Base-by-base conservation (phyloP, 805 yeast genomes). In the Zygoascus ofunaensis region DNA sequence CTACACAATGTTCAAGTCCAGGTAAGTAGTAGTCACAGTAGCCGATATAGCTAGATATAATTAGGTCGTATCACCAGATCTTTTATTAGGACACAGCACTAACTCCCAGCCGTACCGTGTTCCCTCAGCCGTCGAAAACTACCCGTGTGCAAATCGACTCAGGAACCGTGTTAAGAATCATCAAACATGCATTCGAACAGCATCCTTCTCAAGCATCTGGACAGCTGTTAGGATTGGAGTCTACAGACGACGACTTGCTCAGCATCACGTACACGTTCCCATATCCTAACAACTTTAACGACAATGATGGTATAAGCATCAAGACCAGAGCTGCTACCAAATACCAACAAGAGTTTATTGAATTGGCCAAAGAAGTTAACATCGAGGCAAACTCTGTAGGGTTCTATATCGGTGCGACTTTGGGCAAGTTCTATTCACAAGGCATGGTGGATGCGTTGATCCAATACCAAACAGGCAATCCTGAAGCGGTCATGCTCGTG, bases 351-450 rank as follows among this genome's bases (percentile, higher is more conserved):
- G 87, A 81, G 39, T 69, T 82, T 56, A 68, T 81, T 52, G 73
- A 76, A 36, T 74, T 76, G 48, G 72, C 85, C 50, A 75, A 71
- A 55, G 72, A 71, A 44, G 74, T 79, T 49, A 80, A 81, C 40
- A 70, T 76, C 48, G 89, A 87, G 38, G 70, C 77, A 36, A 83
- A 79, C 58, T 71, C 80, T 48, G 74, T 80, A 50, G 95, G 95
- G 28, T 86, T 89, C 87, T 86, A 83, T 66, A 76, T 84, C 58
- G 71, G 82, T 37, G 72, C 87, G 23, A 66, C 70, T 42, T 73
- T 82, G 34, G 92, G 92, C 38, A 78, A 78, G 59, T 79, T 79
- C 58, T 75, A 80, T 56, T 77, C 79, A 48, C 76, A 76, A 44
- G 43, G 58, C 39, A 69, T 83, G 42, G 70, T 87, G 23, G 94